Evolutionary conservation across 305 asterid species (phyloP).

Genomic region (Nicotiana rustica): DNA sequence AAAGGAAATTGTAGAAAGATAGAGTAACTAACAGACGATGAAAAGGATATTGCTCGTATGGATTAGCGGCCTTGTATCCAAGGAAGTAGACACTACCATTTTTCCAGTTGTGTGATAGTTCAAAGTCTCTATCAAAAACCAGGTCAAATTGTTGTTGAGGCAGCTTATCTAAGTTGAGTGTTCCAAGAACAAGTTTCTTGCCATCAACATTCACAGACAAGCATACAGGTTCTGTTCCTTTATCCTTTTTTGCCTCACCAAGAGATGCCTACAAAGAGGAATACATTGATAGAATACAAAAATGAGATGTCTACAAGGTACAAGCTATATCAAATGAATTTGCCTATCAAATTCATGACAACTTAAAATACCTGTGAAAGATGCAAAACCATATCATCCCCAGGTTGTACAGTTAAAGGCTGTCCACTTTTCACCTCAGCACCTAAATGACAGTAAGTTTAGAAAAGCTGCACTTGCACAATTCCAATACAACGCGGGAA

Average conservation of each 20-base stretch:
- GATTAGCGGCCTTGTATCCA: constrained; percentile 70
- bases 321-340: neutral
- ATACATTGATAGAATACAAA: neutral
- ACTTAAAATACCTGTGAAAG: constrained; percentile 75
- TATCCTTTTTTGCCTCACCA: constrained; percentile 75
- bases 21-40: neutral
- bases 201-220: constrained; percentile 61
- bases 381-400: constrained; percentile 70
- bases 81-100: constrained; percentile 73
- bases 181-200: constrained; percentile 78
- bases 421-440: constrained; percentile 77
- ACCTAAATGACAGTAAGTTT: constrained; percentile 49
- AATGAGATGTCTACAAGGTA: neutral
- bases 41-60: constrained; percentile 71
- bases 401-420: constrained; percentile 58
- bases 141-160: constrained; percentile 89
- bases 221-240: constrained; percentile 58
- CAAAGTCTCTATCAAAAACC: constrained; percentile 72
- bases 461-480: neutral
- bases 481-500: constrained; percentile 20
- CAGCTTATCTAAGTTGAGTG: constrained; percentile 69
- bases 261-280: constrained; percentile 62
- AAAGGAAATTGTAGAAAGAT: neutral
- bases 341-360: neutral
- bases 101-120: constrained; percentile 83